phyloP scores from a whole-genome alignment of 495 filamentous ascomycete species.

The Pseudevernia furfuracea region DNA sequence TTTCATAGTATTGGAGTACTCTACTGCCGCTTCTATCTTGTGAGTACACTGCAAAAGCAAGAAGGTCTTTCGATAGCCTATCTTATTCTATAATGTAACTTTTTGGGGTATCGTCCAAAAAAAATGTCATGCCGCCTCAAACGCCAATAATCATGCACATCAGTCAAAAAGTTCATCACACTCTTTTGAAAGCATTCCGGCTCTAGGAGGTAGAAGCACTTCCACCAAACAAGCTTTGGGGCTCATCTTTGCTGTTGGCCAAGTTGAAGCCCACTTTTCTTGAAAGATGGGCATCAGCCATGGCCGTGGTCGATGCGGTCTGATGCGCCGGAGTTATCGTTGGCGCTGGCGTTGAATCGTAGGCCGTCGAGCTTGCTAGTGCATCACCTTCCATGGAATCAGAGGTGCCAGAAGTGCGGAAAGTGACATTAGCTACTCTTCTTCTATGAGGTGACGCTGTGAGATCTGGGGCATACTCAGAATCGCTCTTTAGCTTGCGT shows the following conservation, averaged over 20 bases:
- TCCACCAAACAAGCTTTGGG: constrained; percentile 9
- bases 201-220: not conserved
- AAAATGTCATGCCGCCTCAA: not conserved
- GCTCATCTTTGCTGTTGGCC: not conserved
- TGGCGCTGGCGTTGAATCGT: not conserved
- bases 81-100: too few species aligned
- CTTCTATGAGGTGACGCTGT: not conserved
- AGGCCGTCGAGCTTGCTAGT: not conserved
- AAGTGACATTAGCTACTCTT: not conserved
- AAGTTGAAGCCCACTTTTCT: constrained; percentile 8
- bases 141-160: not conserved
- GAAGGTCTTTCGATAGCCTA: too few species aligned
- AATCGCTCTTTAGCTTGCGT: not conserved
- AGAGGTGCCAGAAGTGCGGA: not conserved
- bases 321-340: not conserved
- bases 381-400: not conserved
- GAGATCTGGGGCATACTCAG: not conserved
- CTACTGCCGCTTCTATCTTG: too few species aligned
- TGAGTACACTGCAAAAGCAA: too few species aligned
- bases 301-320: not conserved
- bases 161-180: not conserved
- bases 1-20: too few species aligned
- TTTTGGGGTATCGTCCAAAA: not conserved
- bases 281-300: not conserved
- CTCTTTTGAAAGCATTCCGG: not conserved